phyloP scores from a whole-genome alignment of 2,329 filamentous ascomycete species.

The Trichoderma polysporum region DNA sequence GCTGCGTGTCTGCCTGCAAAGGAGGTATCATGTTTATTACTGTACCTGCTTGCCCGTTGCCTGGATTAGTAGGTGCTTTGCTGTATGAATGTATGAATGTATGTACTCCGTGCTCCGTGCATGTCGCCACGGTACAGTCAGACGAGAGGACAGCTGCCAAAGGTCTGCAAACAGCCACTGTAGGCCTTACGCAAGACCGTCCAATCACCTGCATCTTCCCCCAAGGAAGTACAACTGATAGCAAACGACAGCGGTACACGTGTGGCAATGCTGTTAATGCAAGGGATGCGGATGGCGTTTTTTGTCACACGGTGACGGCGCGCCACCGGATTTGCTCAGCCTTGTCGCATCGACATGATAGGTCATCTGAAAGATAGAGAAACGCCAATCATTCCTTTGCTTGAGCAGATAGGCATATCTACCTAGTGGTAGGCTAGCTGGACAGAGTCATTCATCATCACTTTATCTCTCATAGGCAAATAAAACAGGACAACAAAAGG shows the following conservation, averaged over 20 bases:
- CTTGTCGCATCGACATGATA: background rate
- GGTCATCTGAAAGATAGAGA: background rate
- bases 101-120: background rate
- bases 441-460: background rate
- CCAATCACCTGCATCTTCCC: slow-evolving; percentile 1
- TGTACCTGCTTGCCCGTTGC: background rate
- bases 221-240: background rate
- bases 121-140: background rate
- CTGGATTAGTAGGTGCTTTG: background rate
- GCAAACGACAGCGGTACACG: background rate
- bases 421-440: no score
- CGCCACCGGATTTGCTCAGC: slow-evolving; percentile 12
- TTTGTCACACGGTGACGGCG: slow-evolving; percentile 11
- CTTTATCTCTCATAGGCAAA: background rate
- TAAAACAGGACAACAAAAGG: background rate
- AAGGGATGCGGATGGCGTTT: background rate
- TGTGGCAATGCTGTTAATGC: slow-evolving; percentile 3
- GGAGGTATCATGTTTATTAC: background rate
- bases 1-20: background rate
- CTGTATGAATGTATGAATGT: background rate
- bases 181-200: background rate
- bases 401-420: background rate
- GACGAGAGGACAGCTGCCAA: background rate
- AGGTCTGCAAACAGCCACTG: background rate
- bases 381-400: background rate